Evolutionary conservation across 495 filamentous ascomycete genomes (phyloP).

Genomic region (Penicillium angulare): DNA sequence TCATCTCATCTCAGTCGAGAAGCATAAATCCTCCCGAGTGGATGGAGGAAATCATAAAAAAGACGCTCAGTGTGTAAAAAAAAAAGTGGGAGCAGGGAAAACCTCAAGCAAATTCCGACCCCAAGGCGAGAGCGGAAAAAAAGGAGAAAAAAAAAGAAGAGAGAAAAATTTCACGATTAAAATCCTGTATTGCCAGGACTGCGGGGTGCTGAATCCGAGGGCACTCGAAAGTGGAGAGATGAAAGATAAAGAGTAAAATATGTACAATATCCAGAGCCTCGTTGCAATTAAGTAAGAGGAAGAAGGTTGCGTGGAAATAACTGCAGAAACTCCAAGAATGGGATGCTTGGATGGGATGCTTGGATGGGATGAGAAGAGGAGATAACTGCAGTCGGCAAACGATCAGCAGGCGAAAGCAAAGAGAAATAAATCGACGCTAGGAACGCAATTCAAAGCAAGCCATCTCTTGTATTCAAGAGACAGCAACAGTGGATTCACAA

Average conservation of each 20-base stretch:
- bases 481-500: neutral
- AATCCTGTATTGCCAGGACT: constrained; percentile 1
- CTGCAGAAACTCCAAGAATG: neutral
- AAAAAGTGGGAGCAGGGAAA: neutral
- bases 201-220: constrained; percentile 4
- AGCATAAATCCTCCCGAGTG: neutral
- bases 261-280: no score
- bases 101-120: constrained; percentile 13
- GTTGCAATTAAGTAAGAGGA: neutral
- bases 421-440: constrained; percentile 19
- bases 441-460: constrained; percentile 26
- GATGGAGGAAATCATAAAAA: neutral
- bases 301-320: neutral
- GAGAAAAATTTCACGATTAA: constrained; percentile 1
- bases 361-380: neutral
- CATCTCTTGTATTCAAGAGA: constrained; percentile 1
- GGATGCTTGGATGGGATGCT: neutral
- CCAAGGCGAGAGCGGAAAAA: neutral
- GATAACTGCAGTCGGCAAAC: neutral
- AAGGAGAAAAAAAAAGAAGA: no score
- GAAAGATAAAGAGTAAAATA: constrained; percentile 2
- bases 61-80: neutral
- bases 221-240: constrained; percentile 3
- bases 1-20: constrained; percentile 10
- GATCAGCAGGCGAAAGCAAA: constrained; percentile 2